Evolutionary conservation across 2,329 filamentous ascomycete genomes (phyloP).

Genomic region (Pyrenophora graminea): DNA sequence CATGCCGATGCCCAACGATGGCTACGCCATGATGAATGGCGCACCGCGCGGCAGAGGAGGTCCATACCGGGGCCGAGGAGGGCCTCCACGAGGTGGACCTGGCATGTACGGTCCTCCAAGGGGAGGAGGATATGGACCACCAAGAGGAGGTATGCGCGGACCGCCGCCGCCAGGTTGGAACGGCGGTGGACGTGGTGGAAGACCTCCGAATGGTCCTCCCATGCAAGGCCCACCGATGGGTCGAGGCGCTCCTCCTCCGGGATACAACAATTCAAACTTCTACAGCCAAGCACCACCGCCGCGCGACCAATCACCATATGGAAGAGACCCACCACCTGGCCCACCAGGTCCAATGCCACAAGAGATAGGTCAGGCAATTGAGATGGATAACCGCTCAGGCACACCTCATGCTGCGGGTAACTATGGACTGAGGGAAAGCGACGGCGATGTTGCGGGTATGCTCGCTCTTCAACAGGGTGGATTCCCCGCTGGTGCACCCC

Average conservation of each 20-base stretch:
- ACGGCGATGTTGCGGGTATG: constrained; percentile 75
- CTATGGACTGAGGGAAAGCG: constrained; percentile 61
- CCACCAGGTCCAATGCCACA: constrained; percentile 37
- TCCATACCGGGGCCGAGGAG: constrained; percentile 46
- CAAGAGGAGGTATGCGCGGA: constrained; percentile 46
- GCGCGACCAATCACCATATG: constrained; percentile 45
- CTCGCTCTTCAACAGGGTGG: constrained; percentile 67
- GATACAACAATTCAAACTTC: constrained; percentile 46
- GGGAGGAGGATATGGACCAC: constrained; percentile 44
- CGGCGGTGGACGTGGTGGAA: constrained; percentile 42
- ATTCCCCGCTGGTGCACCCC: constrained; percentile 34
- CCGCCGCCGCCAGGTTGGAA: constrained; percentile 50
- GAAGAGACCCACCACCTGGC: constrained; percentile 61
- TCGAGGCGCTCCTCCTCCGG: constrained; percentile 49
- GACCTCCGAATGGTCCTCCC: constrained; percentile 36
- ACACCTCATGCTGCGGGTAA: constrained; percentile 29
- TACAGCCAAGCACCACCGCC: constrained; percentile 47
- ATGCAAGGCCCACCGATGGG: constrained; percentile 48
- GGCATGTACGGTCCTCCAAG: constrained; percentile 32
- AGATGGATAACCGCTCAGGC: constrained; percentile 70
- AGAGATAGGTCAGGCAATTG: constrained; percentile 67
- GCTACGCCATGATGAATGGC: constrained; percentile 49
- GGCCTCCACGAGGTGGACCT: constrained; percentile 44
- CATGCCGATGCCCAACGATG: constrained; percentile 49
- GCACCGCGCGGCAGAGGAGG: constrained; percentile 49